Percentiles rank a stretch among this genome's conserved stretches.
Conservation (phyloP, 2,329 filamentous ascomycete genomes). For the Trichoderma hamatum region DNA sequence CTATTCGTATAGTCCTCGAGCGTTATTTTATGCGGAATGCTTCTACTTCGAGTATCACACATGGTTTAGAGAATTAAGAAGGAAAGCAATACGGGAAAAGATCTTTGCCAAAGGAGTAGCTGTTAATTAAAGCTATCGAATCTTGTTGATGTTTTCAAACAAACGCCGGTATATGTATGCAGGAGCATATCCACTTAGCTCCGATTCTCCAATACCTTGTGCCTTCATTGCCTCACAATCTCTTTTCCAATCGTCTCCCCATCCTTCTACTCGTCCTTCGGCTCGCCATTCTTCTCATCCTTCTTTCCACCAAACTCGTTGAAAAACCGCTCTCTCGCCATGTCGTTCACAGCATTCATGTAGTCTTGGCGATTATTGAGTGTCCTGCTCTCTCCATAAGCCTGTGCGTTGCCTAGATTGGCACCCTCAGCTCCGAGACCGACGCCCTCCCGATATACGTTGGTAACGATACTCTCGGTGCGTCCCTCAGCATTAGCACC, state of each 20-base stretch:
- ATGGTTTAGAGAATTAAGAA: neutral
- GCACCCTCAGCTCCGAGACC: conserved; percentile 70
- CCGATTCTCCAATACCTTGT: neutral
- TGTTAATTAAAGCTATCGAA: neutral
- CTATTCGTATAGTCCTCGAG: neutral
- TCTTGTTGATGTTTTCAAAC: neutral
- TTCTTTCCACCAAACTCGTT: conserved; percentile 52
- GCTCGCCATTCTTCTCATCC: conserved; percentile 27
- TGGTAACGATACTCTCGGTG: conserved; percentile 65
- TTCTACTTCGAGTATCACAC: too few relatives aligned
- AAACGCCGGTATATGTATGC: neutral
- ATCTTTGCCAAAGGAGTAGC: neutral
- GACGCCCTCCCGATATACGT: conserved; percentile 68
- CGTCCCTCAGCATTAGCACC: conserved; percentile 65
- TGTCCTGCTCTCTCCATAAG: conserved; percentile 65
- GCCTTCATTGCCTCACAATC: too few relatives aligned
- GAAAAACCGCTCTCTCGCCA: conserved; percentile 62
- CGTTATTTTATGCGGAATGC: neutral
- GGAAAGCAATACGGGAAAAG: neutral
- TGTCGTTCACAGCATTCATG: conserved; percentile 65
- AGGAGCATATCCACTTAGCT: neutral
- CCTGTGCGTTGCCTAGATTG: conserved; percentile 68
- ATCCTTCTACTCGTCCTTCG: neutral
- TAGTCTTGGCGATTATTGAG: conserved; percentile 64
- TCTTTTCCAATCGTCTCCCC: neutral